Base-by-base conservation (phyloP, 2,329 filamentous ascomycete species). In the Fusarium citri region DNA sequence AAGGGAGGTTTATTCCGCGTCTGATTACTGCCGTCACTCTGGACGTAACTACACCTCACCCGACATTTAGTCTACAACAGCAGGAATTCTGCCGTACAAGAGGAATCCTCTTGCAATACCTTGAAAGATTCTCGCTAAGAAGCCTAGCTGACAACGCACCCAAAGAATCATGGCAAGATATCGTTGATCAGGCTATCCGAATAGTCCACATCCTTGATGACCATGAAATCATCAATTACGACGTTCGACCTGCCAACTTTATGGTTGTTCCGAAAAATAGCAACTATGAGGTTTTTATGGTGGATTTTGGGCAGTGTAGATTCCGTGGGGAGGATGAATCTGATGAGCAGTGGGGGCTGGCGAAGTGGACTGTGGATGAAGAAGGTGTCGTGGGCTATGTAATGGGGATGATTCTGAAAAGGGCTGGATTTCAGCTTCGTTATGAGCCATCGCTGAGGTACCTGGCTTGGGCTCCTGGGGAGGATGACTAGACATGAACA, bases 181-280 rank as follows among this genome's bases (percentile, higher is more conserved):
- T 76, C 8, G 60, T 75, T 16, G 69, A 76, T 28, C 46, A 73
- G 48, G 71, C 56, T 2, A 53, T 74, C 6, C 15, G 12, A 3
- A 72, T 72, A 26, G 63, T 66, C 5, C 59, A 69, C 2, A n/a
- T 70, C 1, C 51, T 76, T 2, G 64, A 72, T 6, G 72, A 77
- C 47, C 12, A 73, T n/a, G 55, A 65, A 3, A 66, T 77, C 18
- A 50, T 76, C 48, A 76, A 77, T 46, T 18, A 6, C 0, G 74
- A 77, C 22, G 64, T 74, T 15, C 66, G 71, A 3, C 71, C 61
- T 2, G 69, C 64, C 15, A 77, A 76, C 41, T 76, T 77, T 9
- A 59, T 77, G 2, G 53, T 74, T 20, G 41, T 62, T 8, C 45
- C 43, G 4, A 54, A 10, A 14, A 22, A 25, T 3, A 45, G 5